phyloP scores from a whole-genome alignment of 2,329 filamentous ascomycete species.

The Fusarium avenaceum region DNA sequence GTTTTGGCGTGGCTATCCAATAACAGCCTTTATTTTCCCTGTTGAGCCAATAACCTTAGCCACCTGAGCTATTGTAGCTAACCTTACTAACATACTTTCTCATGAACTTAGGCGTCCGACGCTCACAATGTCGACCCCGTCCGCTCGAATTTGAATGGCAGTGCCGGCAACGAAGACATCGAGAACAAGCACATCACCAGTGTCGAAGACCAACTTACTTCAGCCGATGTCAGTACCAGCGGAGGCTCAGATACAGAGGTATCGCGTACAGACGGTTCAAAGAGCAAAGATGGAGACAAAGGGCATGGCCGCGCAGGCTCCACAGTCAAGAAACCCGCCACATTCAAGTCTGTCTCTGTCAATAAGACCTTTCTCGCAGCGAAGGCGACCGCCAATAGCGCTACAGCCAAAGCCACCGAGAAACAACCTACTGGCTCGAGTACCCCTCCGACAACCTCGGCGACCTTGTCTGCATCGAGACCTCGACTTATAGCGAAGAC shows the following conservation, averaged over 20 bases:
- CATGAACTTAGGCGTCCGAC: slow-evolving; percentile 52
- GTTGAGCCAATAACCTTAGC: neutral
- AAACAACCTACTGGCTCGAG: slow-evolving; percentile 63
- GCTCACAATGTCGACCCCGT: slow-evolving; percentile 64
- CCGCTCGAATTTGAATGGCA: slow-evolving; percentile 64
- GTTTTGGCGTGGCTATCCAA: neutral
- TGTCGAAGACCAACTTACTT: slow-evolving; percentile 71
- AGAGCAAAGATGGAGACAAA: slow-evolving; percentile 69
- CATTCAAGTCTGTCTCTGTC: slow-evolving; percentile 88
- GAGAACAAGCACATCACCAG: slow-evolving; percentile 70
- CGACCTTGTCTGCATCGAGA: slow-evolving; percentile 67
- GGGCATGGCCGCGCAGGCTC: slow-evolving; percentile 71
- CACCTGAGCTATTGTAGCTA: slow-evolving; percentile 6
- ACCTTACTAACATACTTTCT: slow-evolving; percentile 34
- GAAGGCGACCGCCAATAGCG: slow-evolving; percentile 66
- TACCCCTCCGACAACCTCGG: slow-evolving; percentile 61
- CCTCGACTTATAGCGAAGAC: slow-evolving; percentile 83
- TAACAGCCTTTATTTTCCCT: neutral
- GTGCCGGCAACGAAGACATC: slow-evolving; percentile 62
- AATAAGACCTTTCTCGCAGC: slow-evolving; percentile 87
- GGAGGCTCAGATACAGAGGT: slow-evolving; percentile 84
- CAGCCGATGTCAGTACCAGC: slow-evolving; percentile 76
- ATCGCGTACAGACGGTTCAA: slow-evolving; percentile 69
- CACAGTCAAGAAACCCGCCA: slow-evolving; percentile 78
- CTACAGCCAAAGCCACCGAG: slow-evolving; percentile 64